These are phyloP conservation scores for Eragrostis curvula DNA, from an alignment of 176 grass and related monocot genomes.

Conservation along the genomic window DNA sequence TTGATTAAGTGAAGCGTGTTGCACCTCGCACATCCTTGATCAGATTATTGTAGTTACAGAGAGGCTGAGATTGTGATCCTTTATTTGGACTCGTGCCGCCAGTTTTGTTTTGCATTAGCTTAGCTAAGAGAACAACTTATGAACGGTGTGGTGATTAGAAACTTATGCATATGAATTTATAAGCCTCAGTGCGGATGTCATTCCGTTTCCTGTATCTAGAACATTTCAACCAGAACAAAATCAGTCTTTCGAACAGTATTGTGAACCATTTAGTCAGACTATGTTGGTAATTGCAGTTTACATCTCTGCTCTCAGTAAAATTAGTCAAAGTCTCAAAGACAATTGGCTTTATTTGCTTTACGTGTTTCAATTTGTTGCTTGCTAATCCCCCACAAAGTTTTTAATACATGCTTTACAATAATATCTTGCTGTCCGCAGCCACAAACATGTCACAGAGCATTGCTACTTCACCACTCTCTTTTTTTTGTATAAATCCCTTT, in stretches of 20 bases:
- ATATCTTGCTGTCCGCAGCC: background rate
- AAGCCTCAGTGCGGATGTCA: background rate
- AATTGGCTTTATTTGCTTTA: too few species aligned
- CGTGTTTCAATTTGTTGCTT: constrained; percentile 25
- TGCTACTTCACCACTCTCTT: background rate
- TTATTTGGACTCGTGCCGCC: background rate
- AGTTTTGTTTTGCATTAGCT: background rate
- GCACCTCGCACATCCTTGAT: background rate
- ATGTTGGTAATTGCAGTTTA: background rate
- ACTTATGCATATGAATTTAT: background rate
- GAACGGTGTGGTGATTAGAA: background rate
- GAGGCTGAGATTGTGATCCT: background rate
- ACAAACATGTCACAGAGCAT: background rate
- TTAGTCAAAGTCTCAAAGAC: background rate
- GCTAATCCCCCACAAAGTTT: background rate
- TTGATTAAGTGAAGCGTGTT: background rate
- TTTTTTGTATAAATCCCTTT: background rate
- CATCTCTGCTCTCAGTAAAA: too few species aligned
- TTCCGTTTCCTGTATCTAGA: background rate
- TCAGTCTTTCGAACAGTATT: background rate
- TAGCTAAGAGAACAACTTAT: background rate
- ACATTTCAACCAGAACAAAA: too few species aligned
- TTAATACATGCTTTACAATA: too few species aligned
- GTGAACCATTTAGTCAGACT: background rate
- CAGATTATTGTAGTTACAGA: background rate